Evolutionary conservation across 2,329 filamentous ascomycete genomes (phyloP), one percentile per base, ranked within the genome.

Genomic region (Epichloe coenophiala): DNA sequence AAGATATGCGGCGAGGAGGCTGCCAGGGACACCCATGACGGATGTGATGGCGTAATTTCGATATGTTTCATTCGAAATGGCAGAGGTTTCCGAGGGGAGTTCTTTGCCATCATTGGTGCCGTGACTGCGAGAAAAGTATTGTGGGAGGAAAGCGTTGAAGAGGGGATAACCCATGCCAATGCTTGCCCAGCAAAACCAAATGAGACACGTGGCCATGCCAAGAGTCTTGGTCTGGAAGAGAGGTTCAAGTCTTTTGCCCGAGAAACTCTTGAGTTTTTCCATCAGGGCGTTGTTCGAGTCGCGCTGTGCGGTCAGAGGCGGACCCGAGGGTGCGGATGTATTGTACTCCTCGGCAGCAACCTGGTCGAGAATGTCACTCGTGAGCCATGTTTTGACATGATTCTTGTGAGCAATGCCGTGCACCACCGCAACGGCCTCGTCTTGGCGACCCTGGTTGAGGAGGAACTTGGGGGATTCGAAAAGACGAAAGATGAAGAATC

Each of bases 121-220:
- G 27, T 78, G 75, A 50, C 80, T 76, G 37, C 61, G 65, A 23
- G 81, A 78, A 53, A 94, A 78, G 61, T 93, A 93, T 58, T 93
- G 86, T 0, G 88, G 88, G 17, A 95, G 74, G 68, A 94, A 94
- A 48, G 86, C 84, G 65, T 93, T 93, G 76, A 91, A 95, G 2
- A 95, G 77, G 1, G 87, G 88, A 61, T 91, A 94, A 3, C 83
- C 87, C 80, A 94, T 85, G 53, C 88, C 88, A 57, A 94, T 90
- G 12, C 80, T 83, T 0, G 82, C 75, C 88, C 88, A 94, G 63
- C 81, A 82, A 65, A 89, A 86, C 85, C 85, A 89, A 45, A 91
- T 71, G 21, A 81, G 67, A 3, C 56, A 59, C 1, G 77, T 81
- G 39, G 76, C 72, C 48, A 70, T 57, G 48, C 69, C 76, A 8